Percentiles rank a stretch among this genome's conserved stretches.
Evolutionary conservation across 306 rosid genomes (phyloP).

Genomic region (Acacia crassicarpa): DNA sequence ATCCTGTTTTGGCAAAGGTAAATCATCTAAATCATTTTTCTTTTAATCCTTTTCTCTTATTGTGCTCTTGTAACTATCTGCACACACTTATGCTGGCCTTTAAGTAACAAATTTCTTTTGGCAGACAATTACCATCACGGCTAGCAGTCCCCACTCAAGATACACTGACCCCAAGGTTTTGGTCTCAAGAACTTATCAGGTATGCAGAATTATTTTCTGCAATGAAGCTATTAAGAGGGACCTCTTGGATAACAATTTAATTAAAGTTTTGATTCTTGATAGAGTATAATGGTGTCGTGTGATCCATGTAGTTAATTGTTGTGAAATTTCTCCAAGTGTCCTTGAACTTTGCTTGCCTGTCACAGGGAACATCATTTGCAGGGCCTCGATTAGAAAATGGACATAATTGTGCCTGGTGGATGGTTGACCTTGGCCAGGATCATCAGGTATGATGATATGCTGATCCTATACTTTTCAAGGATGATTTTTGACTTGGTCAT

Average conservation of each 20-base stretch:
- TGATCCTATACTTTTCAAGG: not conserved
- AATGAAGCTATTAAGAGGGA: no score
- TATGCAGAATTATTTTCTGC: slow-evolving; percentile 4
- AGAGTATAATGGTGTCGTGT: no score
- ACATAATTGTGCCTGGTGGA: slow-evolving; percentile 79
- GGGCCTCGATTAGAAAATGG: slow-evolving; percentile 89
- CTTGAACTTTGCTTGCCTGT: slow-evolving; percentile 32
- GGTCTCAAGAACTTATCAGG: slow-evolving; percentile 93
- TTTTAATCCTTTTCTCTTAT: not conserved
- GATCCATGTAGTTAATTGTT: not conserved
- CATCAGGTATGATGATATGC: slow-evolving; percentile 66
- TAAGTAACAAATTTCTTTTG: slow-evolving; percentile 17
- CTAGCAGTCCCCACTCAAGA: slow-evolving; percentile 88
- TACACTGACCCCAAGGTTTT: slow-evolving; percentile 93
- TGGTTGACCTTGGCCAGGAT: slow-evolving; percentile 79
- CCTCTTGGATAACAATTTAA: no score
- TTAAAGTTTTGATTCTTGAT: no score
- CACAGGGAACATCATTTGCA: slow-evolving; percentile 89
- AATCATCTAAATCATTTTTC: slow-evolving; percentile 13
- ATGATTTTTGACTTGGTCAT: not conserved
- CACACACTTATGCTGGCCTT: not conserved
- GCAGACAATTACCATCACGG: slow-evolving; percentile 67
- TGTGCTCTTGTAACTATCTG: slow-evolving; percentile 1
- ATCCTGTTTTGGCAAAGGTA: slow-evolving; percentile 92
- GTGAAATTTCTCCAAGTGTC: slow-evolving; percentile 14